phyloP scores from a whole-genome alignment of 1,284 basidiomycete species.

The Leccinum fallax region DNA sequence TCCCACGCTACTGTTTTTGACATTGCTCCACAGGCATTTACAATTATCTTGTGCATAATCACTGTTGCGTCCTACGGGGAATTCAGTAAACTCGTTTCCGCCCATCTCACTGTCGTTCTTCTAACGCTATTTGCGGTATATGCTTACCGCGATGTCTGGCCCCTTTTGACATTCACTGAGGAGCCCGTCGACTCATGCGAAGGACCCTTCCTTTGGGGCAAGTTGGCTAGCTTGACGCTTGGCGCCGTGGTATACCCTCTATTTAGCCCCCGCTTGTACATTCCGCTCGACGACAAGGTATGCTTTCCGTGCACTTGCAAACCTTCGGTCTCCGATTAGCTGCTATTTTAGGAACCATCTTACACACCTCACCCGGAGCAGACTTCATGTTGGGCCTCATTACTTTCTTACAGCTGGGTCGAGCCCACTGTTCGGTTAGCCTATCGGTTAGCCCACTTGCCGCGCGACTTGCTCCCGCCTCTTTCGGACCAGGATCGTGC shows the following conservation, averaged over 20 bases:
- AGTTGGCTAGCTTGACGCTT: not conserved
- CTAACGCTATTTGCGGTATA: constrained; percentile 40
- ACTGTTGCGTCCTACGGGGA: not conserved
- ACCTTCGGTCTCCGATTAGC: not conserved
- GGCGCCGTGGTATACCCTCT: constrained; percentile 1
- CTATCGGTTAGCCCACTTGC: not conserved
- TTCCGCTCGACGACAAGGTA: not conserved
- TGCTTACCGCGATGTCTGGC: constrained; percentile 57
- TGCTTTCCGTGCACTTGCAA: not conserved
- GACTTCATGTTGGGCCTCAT: not conserved
- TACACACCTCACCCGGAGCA: constrained; percentile 1
- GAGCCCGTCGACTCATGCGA: constrained; percentile 28
- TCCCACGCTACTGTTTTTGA: not conserved
- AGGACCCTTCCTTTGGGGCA: constrained; percentile 31
- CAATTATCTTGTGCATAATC: not conserved
- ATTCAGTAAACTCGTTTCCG: constrained; percentile 3
- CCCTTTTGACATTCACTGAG: constrained; percentile 45
- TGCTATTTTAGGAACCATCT: not conserved
- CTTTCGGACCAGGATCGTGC: constrained; percentile 1
- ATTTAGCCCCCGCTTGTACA: not conserved
- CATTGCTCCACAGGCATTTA: not conserved
- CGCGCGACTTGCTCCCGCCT: not conserved
- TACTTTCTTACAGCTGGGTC: constrained; percentile 2
- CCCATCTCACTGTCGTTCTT: not conserved
- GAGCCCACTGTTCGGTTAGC: constrained; percentile 2